Base-by-base conservation (phyloP, 441 rosid species). In the Populus trichocarpa region DNA sequence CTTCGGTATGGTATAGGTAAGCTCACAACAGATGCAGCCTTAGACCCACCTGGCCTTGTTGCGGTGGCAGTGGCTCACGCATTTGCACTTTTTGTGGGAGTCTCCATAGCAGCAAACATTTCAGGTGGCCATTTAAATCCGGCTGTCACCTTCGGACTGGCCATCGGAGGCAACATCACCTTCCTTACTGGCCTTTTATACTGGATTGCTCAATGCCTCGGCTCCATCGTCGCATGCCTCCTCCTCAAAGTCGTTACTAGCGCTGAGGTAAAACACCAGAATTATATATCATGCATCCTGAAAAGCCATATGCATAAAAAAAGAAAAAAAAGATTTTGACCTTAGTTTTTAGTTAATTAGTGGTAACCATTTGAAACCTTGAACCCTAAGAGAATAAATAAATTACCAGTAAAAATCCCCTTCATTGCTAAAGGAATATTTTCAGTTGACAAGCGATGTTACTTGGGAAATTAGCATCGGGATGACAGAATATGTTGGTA, bases 121-220 rank as follows among this genome's bases (percentile, higher is more conserved):
- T 95, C 99, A 0, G 99, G 98, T 7, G 99, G 99, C 8, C 98
- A 93, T 71, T 77, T 93, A 38, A 95, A 95, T 74, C 98, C 98
- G 0, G 98, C 98, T 11, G 97, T 95, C 84, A 95, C 98, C n/a
- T 86, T 95, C 2, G 98, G 98, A 35, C 80, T 93, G 81, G 96
- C 96, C 12, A 30, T 93, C 6, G 97, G 99, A 0, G 98, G 98
- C 74, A 85, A 95, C 86, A 92, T 93, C 83, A 88, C 93, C 61
- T 26, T 93, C 79, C 85, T 93, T 16, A 89, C 93, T 5, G 95
- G 96, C 84, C 46, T 95, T 85, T 86, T 95, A 82, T 93, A 95
- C 32, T 90, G 95, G 96, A 84, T 95, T 74, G 96, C 98, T 80
- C 99, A 93, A 46, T 93, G 89, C 83, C 92, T 87, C 68, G 97